Evolutionary conservation across 805 yeast species (phyloP).

Genomic region (Schwanniomyces polymorphus): DNA sequence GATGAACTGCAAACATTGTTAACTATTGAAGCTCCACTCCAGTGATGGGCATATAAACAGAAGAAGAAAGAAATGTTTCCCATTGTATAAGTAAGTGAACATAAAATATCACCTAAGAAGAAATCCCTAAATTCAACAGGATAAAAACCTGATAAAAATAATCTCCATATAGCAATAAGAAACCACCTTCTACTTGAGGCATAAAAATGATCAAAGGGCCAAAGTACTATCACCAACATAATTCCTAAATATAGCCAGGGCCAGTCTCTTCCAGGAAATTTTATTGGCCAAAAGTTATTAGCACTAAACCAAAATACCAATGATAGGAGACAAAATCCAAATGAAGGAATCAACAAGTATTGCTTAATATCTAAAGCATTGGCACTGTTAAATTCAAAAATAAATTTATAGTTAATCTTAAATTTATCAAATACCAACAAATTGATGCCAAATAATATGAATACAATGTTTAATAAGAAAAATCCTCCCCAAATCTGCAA

Average conservation of each 20-base stretch:
- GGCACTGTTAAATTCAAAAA: constrained; percentile 80
- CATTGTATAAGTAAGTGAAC: constrained; percentile 84
- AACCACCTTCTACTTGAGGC: constrained; percentile 78
- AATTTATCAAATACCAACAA: constrained; percentile 70
- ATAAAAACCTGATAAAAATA: constrained; percentile 78
- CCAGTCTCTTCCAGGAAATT: constrained; percentile 66
- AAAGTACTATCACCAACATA: constrained; percentile 45
- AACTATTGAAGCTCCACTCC: constrained; percentile 54
- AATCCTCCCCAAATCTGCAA: constrained; percentile 95
- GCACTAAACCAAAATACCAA: constrained; percentile 78
- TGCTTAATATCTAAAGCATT: constrained; percentile 66
- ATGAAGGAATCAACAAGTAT: constrained; percentile 62
- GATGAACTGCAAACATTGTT: constrained; percentile 71
- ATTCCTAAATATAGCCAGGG: constrained; percentile 77
- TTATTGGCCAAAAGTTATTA: constrained; percentile 60
- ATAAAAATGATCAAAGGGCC: constrained; percentile 62
- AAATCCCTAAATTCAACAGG: constrained; percentile 96
- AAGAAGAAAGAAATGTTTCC: constrained; percentile 84
- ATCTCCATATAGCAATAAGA: constrained; percentile 65
- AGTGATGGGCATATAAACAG: constrained; percentile 74
- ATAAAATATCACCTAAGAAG: constrained; percentile 86
- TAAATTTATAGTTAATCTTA: constrained; percentile 87
- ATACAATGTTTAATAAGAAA: constrained; percentile 60
- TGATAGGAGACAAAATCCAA: constrained; percentile 55
- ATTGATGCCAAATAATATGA: constrained; percentile 64